Evolutionary conservation across 2,329 filamentous ascomycete genomes (phyloP).

Genomic region (Phaeosphaeria sp.): DNA sequence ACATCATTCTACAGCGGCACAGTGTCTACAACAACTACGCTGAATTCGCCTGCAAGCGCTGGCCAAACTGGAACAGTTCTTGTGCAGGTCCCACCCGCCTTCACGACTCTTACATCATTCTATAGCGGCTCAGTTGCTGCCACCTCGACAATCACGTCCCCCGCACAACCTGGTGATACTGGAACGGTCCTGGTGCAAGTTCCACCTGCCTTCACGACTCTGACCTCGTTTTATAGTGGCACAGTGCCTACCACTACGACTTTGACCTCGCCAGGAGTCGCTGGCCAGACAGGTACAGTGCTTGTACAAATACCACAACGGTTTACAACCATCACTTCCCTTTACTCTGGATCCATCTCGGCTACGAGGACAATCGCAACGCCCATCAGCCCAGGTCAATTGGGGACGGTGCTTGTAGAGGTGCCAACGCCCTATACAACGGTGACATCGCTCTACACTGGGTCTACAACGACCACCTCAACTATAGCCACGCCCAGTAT

Average conservation of each 20-base stretch:
- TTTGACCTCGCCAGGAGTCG: background rate
- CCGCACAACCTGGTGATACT: background rate
- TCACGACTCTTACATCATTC: background rate
- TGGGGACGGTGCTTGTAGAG: background rate
- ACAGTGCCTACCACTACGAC: background rate
- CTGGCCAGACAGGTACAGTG: constrained; percentile 3
- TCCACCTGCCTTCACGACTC: constrained; percentile 1
- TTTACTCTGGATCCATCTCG: background rate
- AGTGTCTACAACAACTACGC: background rate
- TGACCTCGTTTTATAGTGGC: background rate
- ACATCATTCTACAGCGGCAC: background rate
- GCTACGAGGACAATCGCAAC: background rate
- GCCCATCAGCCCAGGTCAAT: background rate
- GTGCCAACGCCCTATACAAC: background rate
- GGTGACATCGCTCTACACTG: background rate
- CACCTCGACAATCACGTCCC: background rate
- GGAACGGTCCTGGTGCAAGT: background rate
- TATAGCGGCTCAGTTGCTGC: background rate
- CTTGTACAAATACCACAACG: background rate
- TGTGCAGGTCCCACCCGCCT: background rate
- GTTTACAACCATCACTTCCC: background rate
- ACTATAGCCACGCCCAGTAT: background rate
- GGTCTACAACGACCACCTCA: background rate
- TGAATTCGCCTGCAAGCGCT: background rate
- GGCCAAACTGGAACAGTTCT: constrained; percentile 1